Evolutionary conservation across 2,329 filamentous ascomycete genomes (phyloP).

Genomic region (Rutstroemia sp.): DNA sequence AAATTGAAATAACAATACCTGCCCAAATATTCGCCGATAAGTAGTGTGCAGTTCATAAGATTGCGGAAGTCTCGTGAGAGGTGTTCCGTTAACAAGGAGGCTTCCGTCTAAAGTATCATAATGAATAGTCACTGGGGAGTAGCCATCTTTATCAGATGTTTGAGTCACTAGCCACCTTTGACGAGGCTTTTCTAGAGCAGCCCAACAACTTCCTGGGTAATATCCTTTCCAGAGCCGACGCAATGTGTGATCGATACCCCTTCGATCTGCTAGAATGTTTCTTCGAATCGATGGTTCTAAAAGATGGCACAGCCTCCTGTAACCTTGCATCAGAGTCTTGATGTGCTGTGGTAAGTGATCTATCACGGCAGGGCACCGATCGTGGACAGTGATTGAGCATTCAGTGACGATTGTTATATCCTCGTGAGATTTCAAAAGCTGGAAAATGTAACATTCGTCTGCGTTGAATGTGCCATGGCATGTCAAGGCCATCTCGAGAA

Average conservation of each 20-base stretch:
- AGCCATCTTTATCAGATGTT: constrained; percentile 10
- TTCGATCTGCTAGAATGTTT: constrained; percentile 14
- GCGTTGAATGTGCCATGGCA: constrained; percentile 39
- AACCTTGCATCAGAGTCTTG: constrained; percentile 6
- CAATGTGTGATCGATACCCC: constrained; percentile 23
- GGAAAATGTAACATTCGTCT: constrained; percentile 28
- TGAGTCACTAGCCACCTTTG: constrained; percentile 31
- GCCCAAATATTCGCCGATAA: not conserved
- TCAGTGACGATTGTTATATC: constrained; percentile 32
- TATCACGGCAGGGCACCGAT: constrained; percentile 27
- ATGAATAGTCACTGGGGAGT: constrained; percentile 29
- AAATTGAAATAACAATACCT: not conserved
- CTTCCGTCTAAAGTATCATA: constrained; percentile 45
- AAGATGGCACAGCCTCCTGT: constrained; percentile 11
- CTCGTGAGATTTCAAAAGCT: constrained; percentile 21
- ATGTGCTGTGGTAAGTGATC: constrained; percentile 21
- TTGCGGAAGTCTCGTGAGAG: constrained; percentile 38
- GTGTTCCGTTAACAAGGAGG: constrained; percentile 44
- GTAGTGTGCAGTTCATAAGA: constrained; percentile 32
- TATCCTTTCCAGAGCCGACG: constrained; percentile 26
- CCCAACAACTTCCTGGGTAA: constrained; percentile 21
- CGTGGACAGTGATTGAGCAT: constrained; percentile 33
- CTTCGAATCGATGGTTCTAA: constrained; percentile 17
- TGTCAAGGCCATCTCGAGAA: constrained; percentile 33
- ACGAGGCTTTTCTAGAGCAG: constrained; percentile 17